Base-by-base conservation (phyloP, 495 filamentous ascomycete genomes). In the Melanomma pulvis-pyrius region DNA sequence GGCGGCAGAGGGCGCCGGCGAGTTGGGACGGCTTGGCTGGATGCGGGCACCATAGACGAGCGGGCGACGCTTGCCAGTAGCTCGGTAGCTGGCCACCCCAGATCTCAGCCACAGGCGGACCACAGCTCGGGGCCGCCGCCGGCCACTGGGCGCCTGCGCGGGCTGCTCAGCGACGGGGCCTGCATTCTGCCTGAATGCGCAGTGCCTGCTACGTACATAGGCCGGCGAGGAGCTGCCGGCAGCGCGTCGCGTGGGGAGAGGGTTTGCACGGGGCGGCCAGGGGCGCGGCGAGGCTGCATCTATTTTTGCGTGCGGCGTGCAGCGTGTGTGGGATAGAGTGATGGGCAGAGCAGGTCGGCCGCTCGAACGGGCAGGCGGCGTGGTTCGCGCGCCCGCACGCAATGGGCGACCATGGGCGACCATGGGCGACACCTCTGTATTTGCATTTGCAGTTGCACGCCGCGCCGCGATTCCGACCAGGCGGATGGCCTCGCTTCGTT, bases 81-180 rank as follows among this genome's bases (percentile, higher is more conserved):
- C 29, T 49, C 48, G 55, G 67, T 48, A 69, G 17, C 64, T 29
- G 50, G 51, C 51, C 25, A 64, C 59, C 66, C 66, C 67, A 64
- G 67, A 65, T 65, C 60, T 61, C 54, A 70, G 67, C 67, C 67
- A 70, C 65, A 63, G 47, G 9, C 21, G 30, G 57, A 55, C 67
- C 61, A 51, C 36, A 15, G 50, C 44, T 70, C 67, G 67, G 67
- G 67, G 61, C 56, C 61, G 24, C 63, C 63, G 63, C 63, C 47
- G 63, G 47, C 55, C 44, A 51, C 32, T 30, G 22, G 28, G 39
- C 15, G 19, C 24, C 53, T 52, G 53, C 15, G 41, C 13, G 6
- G 13, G 26, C 54, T 3, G 4, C n/a, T 34, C 41, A 41, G 51
- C 51, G 30, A 57, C 58, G 46, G 36, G 24, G 32, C n/a, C 47